Conservation (phyloP, 352 stramenopile species). For the Pythium sp. region DNA sequence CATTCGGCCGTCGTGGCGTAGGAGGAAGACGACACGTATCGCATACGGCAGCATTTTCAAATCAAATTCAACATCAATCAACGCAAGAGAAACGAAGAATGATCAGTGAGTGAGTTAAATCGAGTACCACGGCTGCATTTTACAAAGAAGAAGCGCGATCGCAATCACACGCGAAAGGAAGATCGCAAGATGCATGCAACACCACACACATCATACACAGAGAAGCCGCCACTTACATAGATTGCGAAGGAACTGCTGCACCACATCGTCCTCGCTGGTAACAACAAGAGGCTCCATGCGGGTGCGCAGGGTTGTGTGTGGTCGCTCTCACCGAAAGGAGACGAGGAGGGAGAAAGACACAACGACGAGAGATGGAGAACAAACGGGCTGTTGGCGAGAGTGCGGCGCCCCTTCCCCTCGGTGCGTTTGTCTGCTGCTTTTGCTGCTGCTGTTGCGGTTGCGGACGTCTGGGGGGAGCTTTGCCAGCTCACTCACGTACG, state of each 20-base stretch:
- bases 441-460: not conserved
- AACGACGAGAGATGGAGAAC: not conserved
- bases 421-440: not conserved
- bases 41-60: slow-evolving; percentile 3
- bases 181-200: not conserved
- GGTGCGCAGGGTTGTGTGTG: not conserved
- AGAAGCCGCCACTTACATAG: slow-evolving; percentile 13
- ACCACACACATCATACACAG: not conserved
- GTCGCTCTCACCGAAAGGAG: not conserved
- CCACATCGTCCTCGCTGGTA: slow-evolving; percentile 7
- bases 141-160: slow-evolving; percentile 7
- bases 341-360: not conserved
- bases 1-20: not conserved
- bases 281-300: slow-evolving; percentile 7
- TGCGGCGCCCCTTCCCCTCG: not conserved
- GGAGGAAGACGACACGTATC: not conserved
- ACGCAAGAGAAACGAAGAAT: not conserved
- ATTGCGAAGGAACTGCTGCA: slow-evolving; percentile 19
- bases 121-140: slow-evolving; percentile 7
- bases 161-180: not conserved
- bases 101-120: not conserved
- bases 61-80: not conserved
- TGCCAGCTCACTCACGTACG: no score
- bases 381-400: not conserved
- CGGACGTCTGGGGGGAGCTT: not conserved